Evolutionary conservation across 306 rosid genomes (phyloP).

Genomic region (Glycine soja): DNA sequence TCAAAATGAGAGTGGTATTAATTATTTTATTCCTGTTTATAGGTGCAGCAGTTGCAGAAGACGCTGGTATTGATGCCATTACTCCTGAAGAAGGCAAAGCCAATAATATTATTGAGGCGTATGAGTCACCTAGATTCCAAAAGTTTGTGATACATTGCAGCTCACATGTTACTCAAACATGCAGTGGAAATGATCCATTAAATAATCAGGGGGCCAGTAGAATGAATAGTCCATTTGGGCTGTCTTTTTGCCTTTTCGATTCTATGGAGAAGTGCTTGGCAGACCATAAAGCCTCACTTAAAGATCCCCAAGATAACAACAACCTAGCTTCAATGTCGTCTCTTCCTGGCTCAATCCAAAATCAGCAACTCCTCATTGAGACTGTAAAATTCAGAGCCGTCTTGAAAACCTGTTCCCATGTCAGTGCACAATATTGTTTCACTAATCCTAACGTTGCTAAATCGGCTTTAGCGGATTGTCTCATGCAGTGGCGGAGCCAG

Average conservation of each 20-base stretch:
- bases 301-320: too few species aligned
- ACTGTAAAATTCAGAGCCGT: neutral
- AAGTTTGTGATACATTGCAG: neutral
- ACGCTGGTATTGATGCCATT: neutral
- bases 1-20: neutral
- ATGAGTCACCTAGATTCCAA: neutral
- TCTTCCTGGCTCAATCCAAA: too few species aligned
- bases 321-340: too few species aligned
- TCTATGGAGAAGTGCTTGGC: neutral
- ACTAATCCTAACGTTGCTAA: too few species aligned
- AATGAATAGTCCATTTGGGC: neutral
- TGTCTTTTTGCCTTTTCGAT: neutral
- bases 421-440: neutral
- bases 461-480: neutral
- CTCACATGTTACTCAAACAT: neutral
- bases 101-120: neutral
- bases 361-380: neutral
- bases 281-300: neutral
- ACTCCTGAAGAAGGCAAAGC: neutral
- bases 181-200: neutral
- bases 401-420: neutral
- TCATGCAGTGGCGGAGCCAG: too few species aligned
- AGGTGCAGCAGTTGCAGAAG: neutral
- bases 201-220: rapidly evolving
- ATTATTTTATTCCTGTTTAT: neutral